Base-by-base conservation (phyloP, 2,329 filamentous ascomycete species). In the Cylindrodendrum hubeiense region DNA sequence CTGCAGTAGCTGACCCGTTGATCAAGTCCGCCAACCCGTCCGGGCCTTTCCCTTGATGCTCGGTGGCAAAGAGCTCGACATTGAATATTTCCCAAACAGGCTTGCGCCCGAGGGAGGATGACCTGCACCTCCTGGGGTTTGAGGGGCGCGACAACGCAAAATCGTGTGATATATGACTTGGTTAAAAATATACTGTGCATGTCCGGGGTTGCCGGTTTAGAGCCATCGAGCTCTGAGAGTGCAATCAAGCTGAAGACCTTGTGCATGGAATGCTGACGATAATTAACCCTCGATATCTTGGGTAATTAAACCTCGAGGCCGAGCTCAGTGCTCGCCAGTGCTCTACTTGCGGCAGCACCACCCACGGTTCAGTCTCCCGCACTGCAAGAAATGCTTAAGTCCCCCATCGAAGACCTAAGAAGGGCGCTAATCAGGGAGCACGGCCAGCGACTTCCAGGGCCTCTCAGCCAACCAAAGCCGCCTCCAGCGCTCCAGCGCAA, bases 1-100 rank as follows among this genome's bases (percentile, higher is more conserved):
- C 33, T 59, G 21, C 50, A 33, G 47, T 19, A 41, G 34, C 34
- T 49, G 49, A 39, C 7, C 37, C 39, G 39, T 43, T 47, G 47
- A 58, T 63, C 53, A 17, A 43, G 26, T 28, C 52, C 44, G 5
- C 19, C 22, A 49, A 49, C 22, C 30, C 34, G 41, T 60, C 30
- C 33, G 6, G 24, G 28, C 17, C 19, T 39, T 37, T 13, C 24
- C 7, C 8, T 21, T 15, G 12, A 22, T 43, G 26, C n/a, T 52
- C 53, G 30, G 59, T 66, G 59, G 63, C 66, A 63, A 63, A 51
- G 34, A 54, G 63, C 33, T 66, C 34, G 50, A 47, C 62, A 55
- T 34, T 55, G n/a, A 55, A 49, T 21, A 53, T 55, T 66, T 51
- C 65, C 63, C 6, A 53, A 66, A 66, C 12, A 33, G 46, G 60